Conservation (phyloP, 495 filamentous ascomycete genomes). For the Hyaloscypha variabilis region DNA sequence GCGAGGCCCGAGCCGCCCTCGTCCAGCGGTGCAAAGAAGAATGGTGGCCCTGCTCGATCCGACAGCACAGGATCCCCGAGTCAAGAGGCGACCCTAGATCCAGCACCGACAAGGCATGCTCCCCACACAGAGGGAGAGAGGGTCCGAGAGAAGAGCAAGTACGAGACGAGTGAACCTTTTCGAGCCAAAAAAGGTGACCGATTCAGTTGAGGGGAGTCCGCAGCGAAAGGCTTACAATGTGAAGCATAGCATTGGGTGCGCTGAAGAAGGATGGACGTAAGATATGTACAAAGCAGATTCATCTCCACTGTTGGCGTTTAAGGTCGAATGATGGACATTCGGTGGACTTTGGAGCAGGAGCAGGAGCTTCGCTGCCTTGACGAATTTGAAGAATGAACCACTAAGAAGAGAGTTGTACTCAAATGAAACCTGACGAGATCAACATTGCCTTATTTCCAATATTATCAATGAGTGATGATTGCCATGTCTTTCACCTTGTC, state of each 20-base stretch:
- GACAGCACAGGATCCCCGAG: conserved; percentile 77
- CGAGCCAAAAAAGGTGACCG: conserved; percentile 79
- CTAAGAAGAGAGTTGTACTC: neutral
- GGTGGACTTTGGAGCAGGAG: neutral
- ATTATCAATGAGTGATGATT: neutral
- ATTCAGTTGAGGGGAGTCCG: conserved; percentile 55
- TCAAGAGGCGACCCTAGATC: conserved; percentile 76
- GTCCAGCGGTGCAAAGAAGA: conserved; percentile 34
- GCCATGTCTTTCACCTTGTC: neutral
- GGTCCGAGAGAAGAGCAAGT: conserved; percentile 84
- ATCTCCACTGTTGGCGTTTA: conserved; percentile 15
- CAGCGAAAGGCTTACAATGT: neutral
- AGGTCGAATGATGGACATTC: neutral
- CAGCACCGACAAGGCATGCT: conserved; percentile 83
- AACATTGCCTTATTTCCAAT: neutral
- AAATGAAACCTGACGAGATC: neutral
- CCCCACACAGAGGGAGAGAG: conserved; percentile 71
- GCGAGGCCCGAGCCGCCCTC: conserved; percentile 37
- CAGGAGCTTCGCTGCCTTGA: too few relatives aligned
- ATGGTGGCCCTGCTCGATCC: conserved; percentile 43
- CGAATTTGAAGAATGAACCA: neutral
- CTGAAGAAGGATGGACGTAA: neutral
- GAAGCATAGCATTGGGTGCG: neutral
- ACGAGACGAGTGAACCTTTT: conserved; percentile 77
- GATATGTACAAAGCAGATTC: conserved; percentile 13